A percentile compares a stretch with the other conserved stretches of the same genome.
Evolutionary conservation across 805 yeast genomes (phyloP).

Genomic region (Dipodascopsis uninucleata): DNA sequence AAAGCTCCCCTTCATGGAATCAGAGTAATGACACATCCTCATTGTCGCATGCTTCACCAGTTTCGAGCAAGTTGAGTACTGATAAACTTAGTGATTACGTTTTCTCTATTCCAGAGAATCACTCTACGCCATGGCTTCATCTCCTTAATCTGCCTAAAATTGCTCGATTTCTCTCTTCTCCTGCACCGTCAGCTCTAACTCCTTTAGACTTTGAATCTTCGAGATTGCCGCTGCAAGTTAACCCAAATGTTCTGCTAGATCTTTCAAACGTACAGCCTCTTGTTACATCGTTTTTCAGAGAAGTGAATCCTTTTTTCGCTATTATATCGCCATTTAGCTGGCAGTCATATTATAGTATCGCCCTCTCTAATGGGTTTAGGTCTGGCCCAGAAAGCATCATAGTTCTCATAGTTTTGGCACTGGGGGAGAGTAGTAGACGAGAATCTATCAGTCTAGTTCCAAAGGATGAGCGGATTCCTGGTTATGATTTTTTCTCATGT

Average conservation of each 20-base stretch:
- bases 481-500: constrained; percentile 13
- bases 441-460: constrained; percentile 1
- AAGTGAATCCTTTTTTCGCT: constrained; percentile 18
- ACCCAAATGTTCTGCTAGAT: constrained; percentile 14
- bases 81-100: constrained; percentile 7
- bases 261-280: constrained; percentile 20
- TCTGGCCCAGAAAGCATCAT: constrained; percentile 19
- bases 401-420: constrained; percentile 17
- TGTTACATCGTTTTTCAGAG: constrained; percentile 12
- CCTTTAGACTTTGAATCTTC: constrained; percentile 10
- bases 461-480: constrained; percentile 6
- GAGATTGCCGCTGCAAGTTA: constrained; percentile 7
- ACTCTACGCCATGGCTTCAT: constrained; percentile 21
- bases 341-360: constrained; percentile 13
- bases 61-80: background rate
- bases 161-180: constrained; percentile 5
- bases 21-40: too few relatives aligned
- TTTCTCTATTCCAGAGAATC: constrained; percentile 21
- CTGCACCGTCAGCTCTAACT: background rate
- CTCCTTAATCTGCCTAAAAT: constrained; percentile 7
- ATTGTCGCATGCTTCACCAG: constrained; percentile 5
- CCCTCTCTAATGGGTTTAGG: constrained; percentile 16
- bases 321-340: constrained; percentile 19
- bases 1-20: too few relatives aligned
- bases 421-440: constrained; percentile 13